Evolutionary conservation across 257 asterid species (phyloP).

Genomic region (Solanum acaule): DNA sequence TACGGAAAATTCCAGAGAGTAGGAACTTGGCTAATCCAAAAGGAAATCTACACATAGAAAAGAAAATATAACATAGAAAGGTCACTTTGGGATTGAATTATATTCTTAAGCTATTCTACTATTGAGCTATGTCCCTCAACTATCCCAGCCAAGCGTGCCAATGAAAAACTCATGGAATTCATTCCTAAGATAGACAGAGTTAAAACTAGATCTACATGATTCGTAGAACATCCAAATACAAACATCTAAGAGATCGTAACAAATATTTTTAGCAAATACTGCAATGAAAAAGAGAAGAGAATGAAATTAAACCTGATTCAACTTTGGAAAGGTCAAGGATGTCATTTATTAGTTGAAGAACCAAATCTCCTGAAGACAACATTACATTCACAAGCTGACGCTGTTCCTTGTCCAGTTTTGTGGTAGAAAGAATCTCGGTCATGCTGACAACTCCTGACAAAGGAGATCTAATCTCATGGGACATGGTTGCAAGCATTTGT

Average conservation of each 20-base stretch:
- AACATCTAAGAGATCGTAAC: background rate
- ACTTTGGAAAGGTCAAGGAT: constrained; percentile 93
- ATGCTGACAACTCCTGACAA: constrained; percentile 89
- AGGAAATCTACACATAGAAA: background rate
- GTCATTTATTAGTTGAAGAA: constrained; percentile 73
- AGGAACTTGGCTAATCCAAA: background rate
- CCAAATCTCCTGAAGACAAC: constrained; percentile 50
- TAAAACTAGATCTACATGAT: background rate
- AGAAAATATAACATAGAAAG: background rate
- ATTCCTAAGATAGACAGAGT: background rate
- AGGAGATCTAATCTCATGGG: constrained; percentile 94
- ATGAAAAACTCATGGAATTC: background rate
- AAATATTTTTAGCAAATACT: background rate
- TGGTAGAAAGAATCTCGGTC: constrained; percentile 78
- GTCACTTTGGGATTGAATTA: background rate
- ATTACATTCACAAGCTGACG: constrained; percentile 41
- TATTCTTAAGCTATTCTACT: background rate
- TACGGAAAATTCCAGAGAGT: background rate
- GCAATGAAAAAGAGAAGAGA: background rate
- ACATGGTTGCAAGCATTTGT: constrained; percentile 95
- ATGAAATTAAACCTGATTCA: constrained; percentile 28
- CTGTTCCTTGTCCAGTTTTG: constrained; percentile 75
- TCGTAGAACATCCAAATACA: background rate
- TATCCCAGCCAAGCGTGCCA: background rate
- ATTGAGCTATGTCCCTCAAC: background rate